Evolutionary conservation across 2,329 filamentous ascomycete genomes (phyloP).

Genomic region (Claviceps sp.): DNA sequence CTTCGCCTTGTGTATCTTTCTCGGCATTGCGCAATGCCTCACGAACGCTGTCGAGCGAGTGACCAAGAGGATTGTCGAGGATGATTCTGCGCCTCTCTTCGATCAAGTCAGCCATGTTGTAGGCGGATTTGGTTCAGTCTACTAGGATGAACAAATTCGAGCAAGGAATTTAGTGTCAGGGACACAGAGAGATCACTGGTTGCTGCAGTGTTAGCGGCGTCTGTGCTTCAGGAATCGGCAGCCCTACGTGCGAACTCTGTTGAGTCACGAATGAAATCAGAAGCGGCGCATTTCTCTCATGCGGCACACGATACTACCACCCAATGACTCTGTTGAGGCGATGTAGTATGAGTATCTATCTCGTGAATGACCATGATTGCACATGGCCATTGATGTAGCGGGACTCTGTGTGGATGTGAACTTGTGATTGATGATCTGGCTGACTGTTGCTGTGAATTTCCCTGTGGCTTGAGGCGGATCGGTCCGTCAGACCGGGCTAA

Average conservation of each 20-base stretch:
- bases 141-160: too few species aligned
- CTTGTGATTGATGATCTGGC: neutral
- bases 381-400: neutral
- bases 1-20: too few species aligned
- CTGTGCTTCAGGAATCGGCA: neutral
- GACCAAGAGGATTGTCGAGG: too few species aligned
- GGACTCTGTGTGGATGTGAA: neutral
- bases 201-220: too few species aligned
- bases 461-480: neutral
- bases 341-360: neutral
- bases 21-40: too few species aligned
- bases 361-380: neutral
- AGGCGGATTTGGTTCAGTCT: too few species aligned
- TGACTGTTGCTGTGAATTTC: neutral
- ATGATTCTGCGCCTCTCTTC: too few species aligned
- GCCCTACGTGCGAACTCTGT: neutral
- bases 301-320: neutral
- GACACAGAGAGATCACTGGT: too few species aligned
- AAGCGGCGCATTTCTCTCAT: neutral
- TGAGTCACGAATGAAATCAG: neutral
- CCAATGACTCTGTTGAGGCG: neutral
- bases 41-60: too few species aligned
- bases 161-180: too few species aligned
- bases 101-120: too few species aligned
- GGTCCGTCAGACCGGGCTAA: neutral